These are phyloP conservation scores for Trichoderma breve DNA, from an alignment of 2,329 filamentous ascomycete genomes.

Conservation along the genomic window DNA sequence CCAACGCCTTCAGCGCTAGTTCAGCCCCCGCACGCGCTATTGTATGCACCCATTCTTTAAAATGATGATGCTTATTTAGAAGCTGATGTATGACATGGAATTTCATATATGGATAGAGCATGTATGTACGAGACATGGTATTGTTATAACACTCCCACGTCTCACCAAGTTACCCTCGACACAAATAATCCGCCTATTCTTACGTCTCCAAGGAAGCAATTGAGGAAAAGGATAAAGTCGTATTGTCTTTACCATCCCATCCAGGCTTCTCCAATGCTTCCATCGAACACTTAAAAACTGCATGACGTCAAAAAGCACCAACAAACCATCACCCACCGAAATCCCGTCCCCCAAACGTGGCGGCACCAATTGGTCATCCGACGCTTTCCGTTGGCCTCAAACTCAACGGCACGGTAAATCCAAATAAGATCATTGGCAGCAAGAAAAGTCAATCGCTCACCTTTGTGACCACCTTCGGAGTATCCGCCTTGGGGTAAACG, in stretches of 20 bases:
- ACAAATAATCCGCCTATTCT: neutral
- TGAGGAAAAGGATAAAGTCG: neutral
- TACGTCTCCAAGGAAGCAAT: neutral
- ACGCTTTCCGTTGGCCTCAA: neutral
- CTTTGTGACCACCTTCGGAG: neutral
- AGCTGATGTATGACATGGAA: neutral
- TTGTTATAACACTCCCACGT: neutral
- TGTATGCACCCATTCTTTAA: neutral
- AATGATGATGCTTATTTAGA: neutral
- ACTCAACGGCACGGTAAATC: neutral
- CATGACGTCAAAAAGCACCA: conserved; percentile 8
- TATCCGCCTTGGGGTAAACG: neutral
- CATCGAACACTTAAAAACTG: neutral
- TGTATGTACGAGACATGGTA: neutral
- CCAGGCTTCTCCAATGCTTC: neutral
- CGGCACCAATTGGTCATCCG: neutral
- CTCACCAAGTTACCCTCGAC: neutral
- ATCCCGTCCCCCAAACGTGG: neutral
- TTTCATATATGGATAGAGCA: neutral
- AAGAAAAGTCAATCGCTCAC: neutral
- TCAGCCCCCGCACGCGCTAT: neutral
- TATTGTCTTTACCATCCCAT: neutral
- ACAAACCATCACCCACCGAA: neutral
- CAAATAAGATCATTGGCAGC: neutral
- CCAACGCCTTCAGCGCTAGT: neutral